Evolutionary conservation across 768 basidiomycete genomes (phyloP), one percentile per base, ranked within the genome.

Genomic region (Boletus reticuloceps): DNA sequence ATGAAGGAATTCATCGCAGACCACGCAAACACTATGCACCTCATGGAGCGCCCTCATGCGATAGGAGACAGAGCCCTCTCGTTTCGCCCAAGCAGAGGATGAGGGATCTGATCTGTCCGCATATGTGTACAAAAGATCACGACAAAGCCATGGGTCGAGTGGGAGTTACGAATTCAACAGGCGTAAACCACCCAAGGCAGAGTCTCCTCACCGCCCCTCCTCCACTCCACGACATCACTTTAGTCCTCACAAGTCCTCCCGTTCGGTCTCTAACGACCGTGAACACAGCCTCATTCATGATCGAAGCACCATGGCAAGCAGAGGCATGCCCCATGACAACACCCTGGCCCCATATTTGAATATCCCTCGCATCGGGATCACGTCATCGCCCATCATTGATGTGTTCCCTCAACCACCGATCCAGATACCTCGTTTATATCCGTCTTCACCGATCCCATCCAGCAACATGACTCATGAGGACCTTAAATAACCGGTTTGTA

Each of bases 41-140:
- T 22, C 22, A 22, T 3, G 22, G 22, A 22, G 22, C 3, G 22
- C 22, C 22, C 3, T 22, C 22, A 22, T 22, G 22, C 22, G 22
- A 22, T 22, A 22, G 7, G 86, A 88, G n/a, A 84, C 83, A 0
- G 85, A 86, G 16, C 56, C 74, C 45, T 82, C 82, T 16, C 77
- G 74, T 56, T 67, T 70, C 50, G 74, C 60, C 6, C 58, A 61
- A 11, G 13, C 51, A 16, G 69, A 63, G 8, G 59, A 63, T 10
- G 56, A 61, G 13, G 55, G 42, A 5, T 38, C 53, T 22, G 58
- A 69, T 25, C n/a, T 50, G 6, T 52, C 55, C 9, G 54, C 22
- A 34, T 63, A 60, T 37, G 43, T 44, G 37, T 40, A 47, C 7
- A 61, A 62, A 10, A 65, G 59, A 38, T 68, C 62, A n/a, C 69